Conservation (phyloP, 1,284 basidiomycete species). For the Erythrobasidium hasegawianum region DNA sequence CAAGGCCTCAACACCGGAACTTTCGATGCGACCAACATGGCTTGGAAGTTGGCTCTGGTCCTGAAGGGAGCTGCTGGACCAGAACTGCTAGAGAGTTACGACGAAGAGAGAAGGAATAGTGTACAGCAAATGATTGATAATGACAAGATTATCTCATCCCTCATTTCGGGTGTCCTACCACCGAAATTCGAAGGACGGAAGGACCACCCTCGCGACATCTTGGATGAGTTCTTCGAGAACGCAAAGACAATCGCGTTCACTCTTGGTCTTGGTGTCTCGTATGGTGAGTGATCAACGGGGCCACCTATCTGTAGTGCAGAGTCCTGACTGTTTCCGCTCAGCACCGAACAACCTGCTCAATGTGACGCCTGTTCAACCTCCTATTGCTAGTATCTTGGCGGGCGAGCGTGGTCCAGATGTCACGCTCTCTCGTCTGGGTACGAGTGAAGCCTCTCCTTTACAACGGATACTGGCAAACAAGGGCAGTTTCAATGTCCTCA, state of each 20-base stretch:
- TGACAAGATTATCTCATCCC: constrained; percentile 46
- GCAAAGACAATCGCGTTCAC: constrained; percentile 25
- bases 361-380: background rate
- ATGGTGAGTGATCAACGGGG: background rate
- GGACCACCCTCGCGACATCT: constrained; percentile 31
- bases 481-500: constrained; percentile 43
- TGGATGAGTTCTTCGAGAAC: constrained; percentile 36
- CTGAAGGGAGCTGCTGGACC: constrained; percentile 49
- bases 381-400: constrained; percentile 37
- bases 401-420: constrained; percentile 43
- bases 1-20: constrained; percentile 40
- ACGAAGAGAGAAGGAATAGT: constrained; percentile 51
- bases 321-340: background rate
- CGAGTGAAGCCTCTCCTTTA: constrained; percentile 35
- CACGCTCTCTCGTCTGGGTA: constrained; percentile 35
- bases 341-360: constrained; percentile 36
- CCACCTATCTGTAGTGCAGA: too few relatives aligned
- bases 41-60: constrained; percentile 56
- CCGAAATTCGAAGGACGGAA: constrained; percentile 33
- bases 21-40: constrained; percentile 46
- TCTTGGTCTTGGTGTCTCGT: constrained; percentile 32
- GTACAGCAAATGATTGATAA: constrained; percentile 47
- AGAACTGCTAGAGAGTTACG: constrained; percentile 52
- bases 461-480: constrained; percentile 40
- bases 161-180: constrained; percentile 42